Evolutionary conservation across 2,329 filamentous ascomycete species (phyloP).

Genomic region (Xylariaceae sp.): DNA sequence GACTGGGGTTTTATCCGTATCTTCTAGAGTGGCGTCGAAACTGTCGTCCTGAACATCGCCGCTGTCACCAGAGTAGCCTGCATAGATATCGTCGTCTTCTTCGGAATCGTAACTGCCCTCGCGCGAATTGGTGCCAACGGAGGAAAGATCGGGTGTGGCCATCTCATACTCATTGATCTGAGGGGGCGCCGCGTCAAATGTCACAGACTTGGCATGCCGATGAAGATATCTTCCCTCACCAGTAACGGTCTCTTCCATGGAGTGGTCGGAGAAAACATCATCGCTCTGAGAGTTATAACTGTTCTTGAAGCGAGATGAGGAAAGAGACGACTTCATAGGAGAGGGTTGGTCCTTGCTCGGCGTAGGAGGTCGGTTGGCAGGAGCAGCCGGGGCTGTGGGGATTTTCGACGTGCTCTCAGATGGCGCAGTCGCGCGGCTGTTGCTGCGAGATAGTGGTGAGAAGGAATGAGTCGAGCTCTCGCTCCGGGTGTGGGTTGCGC

Average conservation of each 20-base stretch:
- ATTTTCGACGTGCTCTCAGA: conserved; percentile 50
- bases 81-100: conserved; percentile 63
- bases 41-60: conserved; percentile 71
- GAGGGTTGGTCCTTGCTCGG: conserved; percentile 69
- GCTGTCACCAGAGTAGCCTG: conserved; percentile 48
- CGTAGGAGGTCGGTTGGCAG: conserved; percentile 36
- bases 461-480: too few relatives aligned
- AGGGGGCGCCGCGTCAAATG: conserved; percentile 88
- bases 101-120: conserved; percentile 90
- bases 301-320: conserved; percentile 59
- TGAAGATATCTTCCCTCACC: conserved; percentile 64
- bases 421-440: conserved; percentile 59
- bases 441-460: conserved; percentile 31
- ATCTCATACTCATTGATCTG: conserved; percentile 98
- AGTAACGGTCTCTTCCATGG: conserved; percentile 52
- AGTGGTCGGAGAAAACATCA: conserved; percentile 63
- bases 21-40: conserved; percentile 91
- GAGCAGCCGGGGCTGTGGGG: conserved; percentile 28
- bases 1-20: conserved; percentile 94
- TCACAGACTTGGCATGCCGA: conserved; percentile 92
- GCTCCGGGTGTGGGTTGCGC: conserved; percentile 42
- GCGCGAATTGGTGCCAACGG: conserved; percentile 79
- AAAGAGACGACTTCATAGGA: conserved; percentile 85
- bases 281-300: conserved; percentile 65
- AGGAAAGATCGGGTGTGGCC: conserved; percentile 94